Evolutionary conservation across 805 yeast species (phyloP).

Genomic region (Sugiyamaella floridensis): DNA sequence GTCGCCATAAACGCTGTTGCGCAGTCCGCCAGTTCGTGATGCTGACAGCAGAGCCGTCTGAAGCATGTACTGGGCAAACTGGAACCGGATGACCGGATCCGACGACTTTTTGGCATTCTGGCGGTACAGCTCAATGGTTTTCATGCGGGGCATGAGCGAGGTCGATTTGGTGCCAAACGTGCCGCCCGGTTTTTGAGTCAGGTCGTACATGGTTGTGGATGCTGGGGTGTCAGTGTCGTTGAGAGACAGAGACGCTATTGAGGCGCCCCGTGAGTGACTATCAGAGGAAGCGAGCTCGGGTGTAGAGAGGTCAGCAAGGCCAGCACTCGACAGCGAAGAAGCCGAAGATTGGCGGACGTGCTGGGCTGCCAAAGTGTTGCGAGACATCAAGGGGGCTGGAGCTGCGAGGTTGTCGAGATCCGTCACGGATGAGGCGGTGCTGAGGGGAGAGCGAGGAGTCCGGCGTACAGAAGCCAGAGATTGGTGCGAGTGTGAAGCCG

Average conservation of each 20-base stretch:
- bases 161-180: constrained; percentile 19
- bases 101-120: constrained; percentile 76
- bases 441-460: neutral
- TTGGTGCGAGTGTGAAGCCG: constrained; percentile 4
- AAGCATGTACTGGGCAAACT: constrained; percentile 84
- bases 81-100: constrained; percentile 81
- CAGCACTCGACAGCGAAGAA: neutral
- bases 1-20: constrained; percentile 1
- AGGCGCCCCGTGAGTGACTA: constrained; percentile 8
- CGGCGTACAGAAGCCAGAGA: constrained; percentile 1
- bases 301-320: neutral
- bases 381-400: neutral
- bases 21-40: constrained; percentile 2
- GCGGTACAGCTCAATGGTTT: constrained; percentile 81
- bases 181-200: constrained; percentile 23
- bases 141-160: constrained; percentile 61
- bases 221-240: constrained; percentile 16
- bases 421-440: neutral
- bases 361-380: too few species aligned
- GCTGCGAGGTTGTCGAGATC: neutral
- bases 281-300: neutral
- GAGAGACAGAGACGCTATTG: constrained; percentile 13
- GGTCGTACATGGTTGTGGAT: constrained; percentile 23
- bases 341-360: neutral
- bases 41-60: constrained; percentile 60